phyloP scores from a whole-genome alignment of 148 eudicot genomes.

The Rhododendron kiyosumense region DNA sequence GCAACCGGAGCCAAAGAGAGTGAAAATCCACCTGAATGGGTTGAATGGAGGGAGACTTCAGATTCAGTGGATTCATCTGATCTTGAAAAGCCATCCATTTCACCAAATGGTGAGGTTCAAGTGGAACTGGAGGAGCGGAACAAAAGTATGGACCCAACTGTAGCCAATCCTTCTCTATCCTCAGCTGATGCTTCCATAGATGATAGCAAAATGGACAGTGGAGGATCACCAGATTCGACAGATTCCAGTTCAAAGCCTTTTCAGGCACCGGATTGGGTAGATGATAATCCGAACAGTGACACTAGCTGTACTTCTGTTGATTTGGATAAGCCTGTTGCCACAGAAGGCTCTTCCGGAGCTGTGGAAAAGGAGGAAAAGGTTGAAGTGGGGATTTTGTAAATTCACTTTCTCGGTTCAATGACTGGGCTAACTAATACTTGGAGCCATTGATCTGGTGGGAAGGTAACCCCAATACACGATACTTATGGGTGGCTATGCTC shows the following conservation, averaged over 20 bases:
- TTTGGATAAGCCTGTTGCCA: slow-evolving; percentile 20
- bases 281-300: slow-evolving; percentile 12
- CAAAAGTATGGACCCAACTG: slow-evolving; percentile 15
- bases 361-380: slow-evolving; percentile 10
- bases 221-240: slow-evolving; percentile 12
- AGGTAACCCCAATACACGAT: neutral
- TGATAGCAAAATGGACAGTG: slow-evolving; percentile 11
- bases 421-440: neutral
- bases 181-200: slow-evolving; percentile 9
- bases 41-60: slow-evolving; percentile 78
- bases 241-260: slow-evolving; percentile 4
- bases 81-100: slow-evolving; percentile 19
- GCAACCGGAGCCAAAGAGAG: slow-evolving; percentile 24
- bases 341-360: slow-evolving; percentile 14
- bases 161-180: slow-evolving; percentile 24
- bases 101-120: slow-evolving; percentile 35
- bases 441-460: slow-evolving; percentile 11
- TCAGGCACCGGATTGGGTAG: slow-evolving; percentile 9
- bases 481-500: slow-evolving; percentile 3
- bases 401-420: neutral
- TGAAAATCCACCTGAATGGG: slow-evolving; percentile 63
- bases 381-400: neutral
- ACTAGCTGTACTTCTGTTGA: neutral
- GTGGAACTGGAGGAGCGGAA: slow-evolving; percentile 24
- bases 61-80: slow-evolving; percentile 33